Conservation (phyloP, 148 eudicot species). For the Chenopodium berlandieri region DNA sequence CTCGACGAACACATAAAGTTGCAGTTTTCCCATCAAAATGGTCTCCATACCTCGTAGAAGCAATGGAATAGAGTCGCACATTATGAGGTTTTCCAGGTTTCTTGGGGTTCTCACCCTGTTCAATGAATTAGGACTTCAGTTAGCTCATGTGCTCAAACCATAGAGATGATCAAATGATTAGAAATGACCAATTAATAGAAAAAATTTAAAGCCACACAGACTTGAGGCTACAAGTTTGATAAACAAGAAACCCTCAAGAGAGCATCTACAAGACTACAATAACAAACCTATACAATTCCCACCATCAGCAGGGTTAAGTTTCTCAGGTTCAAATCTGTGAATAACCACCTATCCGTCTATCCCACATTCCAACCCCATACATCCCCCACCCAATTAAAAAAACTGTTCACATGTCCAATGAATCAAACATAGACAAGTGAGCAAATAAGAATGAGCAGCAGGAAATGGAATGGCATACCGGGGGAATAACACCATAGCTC, state of each 20-base stretch:
- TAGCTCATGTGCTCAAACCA: neutral
- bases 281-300: neutral
- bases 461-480: conserved; percentile 46
- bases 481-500: conserved; percentile 91
- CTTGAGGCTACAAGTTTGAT: neutral
- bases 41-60: conserved; percentile 92
- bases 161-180: neutral
- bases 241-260: neutral
- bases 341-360: neutral
- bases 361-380: neutral
- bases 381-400: neutral
- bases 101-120: conserved; percentile 90
- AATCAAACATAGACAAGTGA: neutral
- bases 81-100: conserved; percentile 84
- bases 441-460: neutral
- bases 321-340: neutral
- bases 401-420: neutral
- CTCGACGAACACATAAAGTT: conserved; percentile 91
- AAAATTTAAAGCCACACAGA: neutral
- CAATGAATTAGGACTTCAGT: conserved; percentile 15
- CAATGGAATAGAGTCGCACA: conserved; percentile 92
- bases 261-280: neutral
- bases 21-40: conserved; percentile 86
- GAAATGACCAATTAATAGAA: neutral
- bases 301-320: neutral